Base-by-base conservation (phyloP, 2,329 filamentous ascomycete genomes). In the Plenodomus tracheiphilus region DNA sequence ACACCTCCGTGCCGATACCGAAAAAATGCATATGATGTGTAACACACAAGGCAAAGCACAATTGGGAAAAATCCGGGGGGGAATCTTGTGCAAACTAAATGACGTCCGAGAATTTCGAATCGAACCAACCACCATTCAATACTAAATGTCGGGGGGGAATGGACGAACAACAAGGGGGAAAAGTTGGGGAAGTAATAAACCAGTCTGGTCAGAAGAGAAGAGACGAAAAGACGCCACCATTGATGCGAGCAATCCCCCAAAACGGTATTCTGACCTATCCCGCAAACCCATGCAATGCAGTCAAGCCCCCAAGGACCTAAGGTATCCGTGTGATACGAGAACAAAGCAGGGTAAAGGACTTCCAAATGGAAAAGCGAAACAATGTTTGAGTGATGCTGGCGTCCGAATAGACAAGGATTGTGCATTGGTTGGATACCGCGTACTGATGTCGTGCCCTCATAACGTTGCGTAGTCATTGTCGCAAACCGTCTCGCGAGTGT, bases 261-360 rank as follows among this genome's bases (percentile, higher is more conserved):
- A 49, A 48, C 40, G 44, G 41, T 35, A 51, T 32, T 47, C 46
- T 48, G 35, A 58, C 56, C 54, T 32, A 11, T 56, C 59, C 56
- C 52, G 57, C 53, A 59, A 59, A 54, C 55, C 61, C 54, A 66
- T 66, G 65, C 63, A 64, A 64, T 64, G 60, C 58, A 54, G 53
- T 54, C 56, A 58, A 61, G 51, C 53, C 43, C 41, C 47, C 50
- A 56, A 55, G 41, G 49, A 56, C 49, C 32, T 37, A 41, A 41
- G 47, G 47, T 49, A 58, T 58, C 51, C 43, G 43, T 49, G 57
- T 49, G 43, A 53, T 56, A 54, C 51, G 51, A 53, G 28, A 38
- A 53, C 47, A 54, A 20, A 37, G 49, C 53, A 57, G 46, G 56
- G 52, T 56, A 62, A 54, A 46, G 50, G 50, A 52, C 52, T 51